Evolutionary conservation across 2,329 filamentous ascomycete genomes (phyloP).

Genomic region (Beauveria medogensis): DNA sequence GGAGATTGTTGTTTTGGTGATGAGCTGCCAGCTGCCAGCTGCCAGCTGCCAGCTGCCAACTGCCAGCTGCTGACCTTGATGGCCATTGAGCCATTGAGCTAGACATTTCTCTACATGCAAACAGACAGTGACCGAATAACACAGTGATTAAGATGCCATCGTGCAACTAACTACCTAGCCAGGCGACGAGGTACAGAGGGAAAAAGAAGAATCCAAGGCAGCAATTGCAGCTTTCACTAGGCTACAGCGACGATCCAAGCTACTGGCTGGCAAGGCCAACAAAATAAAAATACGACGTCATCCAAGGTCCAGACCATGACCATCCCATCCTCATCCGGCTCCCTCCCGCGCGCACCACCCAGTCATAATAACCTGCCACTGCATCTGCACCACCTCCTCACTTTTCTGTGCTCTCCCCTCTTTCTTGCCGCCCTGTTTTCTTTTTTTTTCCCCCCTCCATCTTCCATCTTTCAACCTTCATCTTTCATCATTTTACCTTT

Average conservation of each 20-base stretch:
- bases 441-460: neutral
- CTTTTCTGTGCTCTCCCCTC: neutral
- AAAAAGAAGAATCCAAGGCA: no score
- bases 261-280: neutral
- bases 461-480: neutral
- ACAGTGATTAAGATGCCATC: no score
- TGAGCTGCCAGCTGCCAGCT: neutral
- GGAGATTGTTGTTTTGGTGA: neutral
- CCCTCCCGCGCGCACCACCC: neutral
- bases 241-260: neutral
- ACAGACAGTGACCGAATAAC: no score
- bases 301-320: neutral
- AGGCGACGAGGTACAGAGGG: no score
- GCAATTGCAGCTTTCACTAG: no score
- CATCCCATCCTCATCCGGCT: slow-evolving; percentile 8
- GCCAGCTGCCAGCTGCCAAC: no score
- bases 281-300: neutral
- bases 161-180: no score
- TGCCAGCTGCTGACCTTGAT: neutral
- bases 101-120: no score
- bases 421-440: neutral
- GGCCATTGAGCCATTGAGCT: neutral
- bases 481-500: neutral
- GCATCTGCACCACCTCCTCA: neutral
- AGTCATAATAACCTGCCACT: neutral